Conservation (phyloP, 768 basidiomycete species). For the Lepiota subincarnata region DNA sequence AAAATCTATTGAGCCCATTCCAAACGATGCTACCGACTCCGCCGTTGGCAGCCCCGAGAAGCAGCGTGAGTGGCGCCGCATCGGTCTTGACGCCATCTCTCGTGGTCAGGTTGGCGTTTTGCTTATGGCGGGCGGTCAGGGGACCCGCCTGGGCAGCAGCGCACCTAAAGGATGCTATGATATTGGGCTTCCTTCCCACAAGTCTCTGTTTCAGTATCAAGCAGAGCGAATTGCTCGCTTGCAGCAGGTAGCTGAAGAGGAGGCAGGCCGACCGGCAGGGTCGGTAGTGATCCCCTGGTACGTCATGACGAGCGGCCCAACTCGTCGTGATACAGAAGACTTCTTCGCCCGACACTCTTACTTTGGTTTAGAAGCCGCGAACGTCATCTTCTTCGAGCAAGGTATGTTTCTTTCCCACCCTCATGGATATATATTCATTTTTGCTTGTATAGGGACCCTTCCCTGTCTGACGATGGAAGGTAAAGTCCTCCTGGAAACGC, state of each 20-base stretch:
- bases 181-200: conserved; percentile 90
- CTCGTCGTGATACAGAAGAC: conserved; percentile 76
- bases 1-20: conserved; percentile 76
- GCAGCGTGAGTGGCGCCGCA: conserved; percentile 67
- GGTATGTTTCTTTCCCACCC: conserved; percentile 43
- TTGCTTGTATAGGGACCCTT: conserved; percentile 65
- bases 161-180: conserved; percentile 99
- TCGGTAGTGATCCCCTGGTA: conserved; percentile 91
- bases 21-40: conserved; percentile 68
- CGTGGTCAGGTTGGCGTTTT: conserved; percentile 88
- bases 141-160: conserved; percentile 86
- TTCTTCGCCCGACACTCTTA: conserved; percentile 75
- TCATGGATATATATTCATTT: conserved; percentile 8
- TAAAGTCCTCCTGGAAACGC: conserved; percentile 82
- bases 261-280: conserved; percentile 45
- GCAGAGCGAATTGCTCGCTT: conserved; percentile 92
- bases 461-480: conserved; percentile 95
- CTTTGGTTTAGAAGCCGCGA: conserved; percentile 77
- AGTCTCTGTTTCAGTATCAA: conserved; percentile 93
- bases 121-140: conserved; percentile 98
- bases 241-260: conserved; percentile 67
- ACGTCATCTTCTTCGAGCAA: conserved; percentile 95
- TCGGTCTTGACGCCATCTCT: conserved; percentile 79
- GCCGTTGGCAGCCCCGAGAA: conserved; percentile 46
- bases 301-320: conserved; percentile 98